A percentile compares a stretch with the other conserved stretches of the same genome.
Evolutionary conservation across 768 basidiomycete species (phyloP).

Genomic region (Calocybe gangraenosa): DNA sequence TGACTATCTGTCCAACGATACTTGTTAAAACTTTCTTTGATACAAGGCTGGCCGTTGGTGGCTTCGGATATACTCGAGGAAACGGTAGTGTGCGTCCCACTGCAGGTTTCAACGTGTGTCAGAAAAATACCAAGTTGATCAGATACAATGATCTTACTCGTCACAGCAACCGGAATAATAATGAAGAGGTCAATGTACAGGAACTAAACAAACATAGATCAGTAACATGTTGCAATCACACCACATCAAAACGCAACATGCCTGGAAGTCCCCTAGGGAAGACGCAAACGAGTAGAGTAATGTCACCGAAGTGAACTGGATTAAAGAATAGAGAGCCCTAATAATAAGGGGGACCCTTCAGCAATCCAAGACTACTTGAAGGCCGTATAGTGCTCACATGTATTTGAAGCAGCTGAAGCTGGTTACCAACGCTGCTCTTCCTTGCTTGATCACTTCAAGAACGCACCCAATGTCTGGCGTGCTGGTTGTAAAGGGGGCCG

Average conservation of each 20-base stretch:
- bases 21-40: slow-evolving; percentile 94
- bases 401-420: slow-evolving; percentile 99
- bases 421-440: slow-evolving; percentile 91
- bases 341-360: slow-evolving; percentile 9
- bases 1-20: slow-evolving; percentile 86
- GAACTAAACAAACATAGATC: slow-evolving; percentile 48
- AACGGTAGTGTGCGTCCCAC: slow-evolving; percentile 96
- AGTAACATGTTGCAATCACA: slow-evolving; percentile 8
- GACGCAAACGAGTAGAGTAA: slow-evolving; percentile 95
- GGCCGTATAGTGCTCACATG: slow-evolving; percentile 60
- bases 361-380: neutral
- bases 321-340: slow-evolving; percentile 97
- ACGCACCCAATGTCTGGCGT: slow-evolving; percentile 95
- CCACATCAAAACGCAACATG: slow-evolving; percentile 25
- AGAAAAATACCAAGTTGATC: slow-evolving; percentile 5
- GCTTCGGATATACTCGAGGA: slow-evolving; percentile 79
- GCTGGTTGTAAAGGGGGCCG: slow-evolving; percentile 93
- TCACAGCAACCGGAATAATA: slow-evolving; percentile 94
- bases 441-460: slow-evolving; percentile 94
- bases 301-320: slow-evolving; percentile 98
- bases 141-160: slow-evolving; percentile 58
- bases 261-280: slow-evolving; percentile 95
- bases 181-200: slow-evolving; percentile 97
- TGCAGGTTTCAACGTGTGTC: slow-evolving; percentile 27
- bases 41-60: slow-evolving; percentile 93